Percentiles rank a stretch among this genome's conserved stretches.
These are phyloP conservation scores for Podospora appendiculata DNA, from an alignment of 495 filamentous ascomycete species.

Conservation along the genomic window DNA sequence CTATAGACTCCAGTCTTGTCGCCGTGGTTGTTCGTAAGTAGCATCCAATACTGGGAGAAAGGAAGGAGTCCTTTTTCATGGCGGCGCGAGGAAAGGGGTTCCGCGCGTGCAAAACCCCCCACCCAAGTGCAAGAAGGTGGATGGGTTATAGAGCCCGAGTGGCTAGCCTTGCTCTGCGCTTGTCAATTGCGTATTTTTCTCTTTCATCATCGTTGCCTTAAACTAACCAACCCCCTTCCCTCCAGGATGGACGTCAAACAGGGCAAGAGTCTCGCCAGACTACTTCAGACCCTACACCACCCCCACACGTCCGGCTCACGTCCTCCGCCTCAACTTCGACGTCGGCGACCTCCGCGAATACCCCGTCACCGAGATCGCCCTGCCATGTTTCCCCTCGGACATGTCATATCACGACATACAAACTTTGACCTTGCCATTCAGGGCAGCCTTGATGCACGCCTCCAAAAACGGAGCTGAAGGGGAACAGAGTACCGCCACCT, in stretches of 20 bases:
- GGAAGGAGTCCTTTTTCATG: no score
- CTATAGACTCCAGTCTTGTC: neutral
- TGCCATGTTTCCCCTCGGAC: neutral
- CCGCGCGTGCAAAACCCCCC: no score
- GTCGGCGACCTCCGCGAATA: neutral
- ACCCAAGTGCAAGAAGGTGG: no score
- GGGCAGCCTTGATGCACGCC: neutral
- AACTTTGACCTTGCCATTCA: neutral
- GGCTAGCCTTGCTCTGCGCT: no score
- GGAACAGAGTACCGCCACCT: no score
- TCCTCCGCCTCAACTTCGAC: neutral
- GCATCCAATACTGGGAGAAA: neutral
- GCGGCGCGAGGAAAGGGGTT: no score
- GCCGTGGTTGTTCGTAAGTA: neutral
- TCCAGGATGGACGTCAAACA: neutral
- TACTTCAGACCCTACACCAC: neutral
- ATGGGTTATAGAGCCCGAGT: no score
- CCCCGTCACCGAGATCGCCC: neutral
- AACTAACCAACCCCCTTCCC: neutral
- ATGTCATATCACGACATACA: neutral
- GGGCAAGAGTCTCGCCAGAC: neutral
- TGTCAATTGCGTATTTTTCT: no score
- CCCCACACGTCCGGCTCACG: neutral
- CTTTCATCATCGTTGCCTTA: no score
- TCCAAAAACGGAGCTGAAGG: neutral